phyloP scores from a whole-genome alignment of 1,139 yeast genomes.

The Candida tetrigidarum region DNA sequence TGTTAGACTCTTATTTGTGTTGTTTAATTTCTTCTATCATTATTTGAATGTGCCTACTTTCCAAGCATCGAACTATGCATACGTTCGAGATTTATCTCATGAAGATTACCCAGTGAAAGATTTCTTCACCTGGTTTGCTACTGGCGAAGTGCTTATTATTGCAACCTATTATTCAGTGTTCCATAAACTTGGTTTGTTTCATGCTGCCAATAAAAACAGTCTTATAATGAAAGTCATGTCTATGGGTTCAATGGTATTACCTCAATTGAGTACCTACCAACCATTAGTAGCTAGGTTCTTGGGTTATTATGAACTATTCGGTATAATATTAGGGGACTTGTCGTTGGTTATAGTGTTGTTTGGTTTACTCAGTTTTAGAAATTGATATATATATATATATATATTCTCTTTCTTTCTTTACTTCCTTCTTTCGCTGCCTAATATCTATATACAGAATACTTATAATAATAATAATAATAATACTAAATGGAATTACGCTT shows the following conservation, averaged over 20 bases:
- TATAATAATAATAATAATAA: too few species aligned
- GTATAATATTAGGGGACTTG: conserved; percentile 43
- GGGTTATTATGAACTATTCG: conserved; percentile 42
- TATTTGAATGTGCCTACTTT: conserved; percentile 27
- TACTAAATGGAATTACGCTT: conserved; percentile 1
- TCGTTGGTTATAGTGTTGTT: conserved; percentile 43
- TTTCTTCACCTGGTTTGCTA: conserved; percentile 35
- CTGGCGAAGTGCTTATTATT: conserved; percentile 39
- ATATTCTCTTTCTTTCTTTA: not conserved
- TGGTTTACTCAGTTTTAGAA: conserved; percentile 37
- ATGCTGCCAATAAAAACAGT: conserved; percentile 24
- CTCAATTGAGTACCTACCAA: conserved; percentile 33
- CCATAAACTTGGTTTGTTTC: conserved; percentile 28
- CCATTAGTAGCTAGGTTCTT: conserved; percentile 34
- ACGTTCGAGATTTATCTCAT: conserved; percentile 27
- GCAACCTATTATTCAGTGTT: conserved; percentile 38
- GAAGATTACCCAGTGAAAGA: conserved; percentile 18
- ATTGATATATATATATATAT: too few species aligned
- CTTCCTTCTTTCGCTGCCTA: not conserved
- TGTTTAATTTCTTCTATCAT: conserved; percentile 42
- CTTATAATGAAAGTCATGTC: conserved; percentile 33
- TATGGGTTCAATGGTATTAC: conserved; percentile 41
- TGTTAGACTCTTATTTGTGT: conserved; percentile 30
- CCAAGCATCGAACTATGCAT: conserved; percentile 34
- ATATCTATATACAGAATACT: conserved; percentile 2